Base-by-base conservation (phyloP, 73 alveolate genomes). In the Paramecium octaurelia region DNA sequence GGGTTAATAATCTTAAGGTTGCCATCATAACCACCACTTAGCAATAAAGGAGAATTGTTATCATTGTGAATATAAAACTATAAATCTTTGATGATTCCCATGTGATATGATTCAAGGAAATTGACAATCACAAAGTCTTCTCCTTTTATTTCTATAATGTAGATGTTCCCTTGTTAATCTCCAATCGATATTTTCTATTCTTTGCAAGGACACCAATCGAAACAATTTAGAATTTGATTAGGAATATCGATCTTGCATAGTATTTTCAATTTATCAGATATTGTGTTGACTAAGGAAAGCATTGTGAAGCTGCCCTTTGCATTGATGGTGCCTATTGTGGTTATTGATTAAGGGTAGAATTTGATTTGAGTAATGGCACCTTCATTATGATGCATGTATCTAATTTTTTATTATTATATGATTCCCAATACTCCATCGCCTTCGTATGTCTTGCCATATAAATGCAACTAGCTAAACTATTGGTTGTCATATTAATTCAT, bases 11-110 rank as follows among this genome's bases (percentile, higher is more conserved):
- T 80, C 46, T 80, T 80, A 23, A 80, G 27, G 46, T 43, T 43
- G 12, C 91, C 91, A 80, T 80, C 91, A 80, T 80, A 80, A 0
- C 91, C 91, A 4, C 76, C 91, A 14, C 64, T 80, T 43, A 42
- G 7, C 46, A 80, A 80, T 80, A 80, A 48, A 43, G 91, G 50
- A 12, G n/a, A 38, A 7, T 80, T 20, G 10, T 48, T 46, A 48
- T 80, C 91, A 80, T 80, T 80, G 44, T 80, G 91, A 48, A 44
- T 24, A 80, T 80, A 80, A 80, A 42, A 80, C n/a, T 80, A 80
- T n/a, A 80, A 27, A 80, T 80, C 91, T n/a, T 80, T 80, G 3
- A 80, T 80, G 4, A 27, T 80, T 43, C 91, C 73, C 12, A 9
- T 14, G 46, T 80, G 91, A 80, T 43, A 48, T 42, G 48, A 20